phyloP scores from a whole-genome alignment of 2,329 filamentous ascomycete species.

The Rutstroemia sp. region DNA sequence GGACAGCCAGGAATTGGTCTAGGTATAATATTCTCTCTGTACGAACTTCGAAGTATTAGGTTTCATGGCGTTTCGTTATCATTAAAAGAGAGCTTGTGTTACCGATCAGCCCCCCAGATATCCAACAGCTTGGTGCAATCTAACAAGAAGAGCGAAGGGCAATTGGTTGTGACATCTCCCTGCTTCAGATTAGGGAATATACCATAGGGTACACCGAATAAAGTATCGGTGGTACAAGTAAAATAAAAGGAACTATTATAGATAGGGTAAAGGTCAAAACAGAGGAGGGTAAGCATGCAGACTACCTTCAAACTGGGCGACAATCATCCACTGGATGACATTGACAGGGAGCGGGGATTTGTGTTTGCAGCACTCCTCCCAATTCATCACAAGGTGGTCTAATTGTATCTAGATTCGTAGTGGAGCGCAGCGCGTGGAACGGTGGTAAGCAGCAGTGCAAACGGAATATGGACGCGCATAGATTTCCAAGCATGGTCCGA shows the following conservation, averaged over 20 bases:
- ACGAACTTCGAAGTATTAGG: not conserved
- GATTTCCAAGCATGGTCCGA: not conserved
- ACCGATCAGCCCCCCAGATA: not conserved
- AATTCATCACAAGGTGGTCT: not conserved
- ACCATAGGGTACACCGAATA: not conserved
- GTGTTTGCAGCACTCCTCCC: not conserved
- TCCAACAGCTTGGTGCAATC: not conserved
- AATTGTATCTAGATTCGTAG: constrained; percentile 1
- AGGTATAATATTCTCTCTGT: not conserved
- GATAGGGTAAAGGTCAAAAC: not conserved
- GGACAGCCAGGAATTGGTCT: not conserved
- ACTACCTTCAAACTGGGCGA: not conserved
- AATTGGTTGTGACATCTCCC: too few species aligned
- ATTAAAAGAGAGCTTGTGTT: not conserved
- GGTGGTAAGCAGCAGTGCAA: constrained; percentile 6
- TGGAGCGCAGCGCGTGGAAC: constrained; percentile 11
- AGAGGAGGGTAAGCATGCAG: not conserved
- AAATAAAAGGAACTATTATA: not conserved
- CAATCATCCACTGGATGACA: not conserved
- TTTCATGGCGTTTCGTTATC: not conserved
- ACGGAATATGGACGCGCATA: not conserved
- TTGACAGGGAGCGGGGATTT: not conserved
- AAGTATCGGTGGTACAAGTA: not conserved
- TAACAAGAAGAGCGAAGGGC: not conserved
- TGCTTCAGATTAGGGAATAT: too few species aligned